Evolutionary conservation across 2,329 filamentous ascomycete species (phyloP), one percentile per base, ranked within the genome.

Genomic region (Sodiomyces alkalinus): DNA sequence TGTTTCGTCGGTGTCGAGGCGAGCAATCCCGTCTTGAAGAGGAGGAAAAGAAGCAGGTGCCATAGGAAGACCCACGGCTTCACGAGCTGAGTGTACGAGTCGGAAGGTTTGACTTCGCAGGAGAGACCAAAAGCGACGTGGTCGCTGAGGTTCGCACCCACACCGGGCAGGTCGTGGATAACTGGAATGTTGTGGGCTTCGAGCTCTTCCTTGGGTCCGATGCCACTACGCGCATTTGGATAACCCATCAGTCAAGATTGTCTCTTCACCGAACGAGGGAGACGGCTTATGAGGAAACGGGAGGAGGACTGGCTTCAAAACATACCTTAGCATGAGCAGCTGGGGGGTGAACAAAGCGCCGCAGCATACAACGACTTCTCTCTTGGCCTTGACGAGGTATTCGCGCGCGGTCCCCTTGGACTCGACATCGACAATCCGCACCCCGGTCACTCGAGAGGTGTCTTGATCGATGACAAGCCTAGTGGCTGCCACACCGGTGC

Each of bases 351-450:
- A 43, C 4, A 46, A 26, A 3, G 45, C 36, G 3, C 48, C 46
- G 8, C 36, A 38, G 33, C 44, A 46, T 4, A 53, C 13, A 5
- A 53, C 44, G 9, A 51, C 43, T 25, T 52, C 49, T 1, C 46
- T 37, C 4, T 33, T 32, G 1, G 43, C 45, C 14, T 38, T 35
- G 12, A 46, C 43, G 14, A 41, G 33, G 22, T 32, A 37, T 6
- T 42, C 33, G 5, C 19, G 35, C n/a, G 11, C 14, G 5, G 11
- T 19, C 3, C 20, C 25, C 28, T 31, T 26, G 25, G 17, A 17
- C 17, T 37, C 21, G 6, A 33, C 27, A 17, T 37, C 15, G 4
- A 33, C 17, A 12, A 47, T 21, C 25, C 42, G 33, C 5, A 51
- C 45, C 2, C 47, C 46, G 0, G 29, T 41, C 5, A 42, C 48